Base-by-base conservation (phyloP, 192 early-diverging fungal genomes). In the Jimgerdemannia flammicorona region DNA sequence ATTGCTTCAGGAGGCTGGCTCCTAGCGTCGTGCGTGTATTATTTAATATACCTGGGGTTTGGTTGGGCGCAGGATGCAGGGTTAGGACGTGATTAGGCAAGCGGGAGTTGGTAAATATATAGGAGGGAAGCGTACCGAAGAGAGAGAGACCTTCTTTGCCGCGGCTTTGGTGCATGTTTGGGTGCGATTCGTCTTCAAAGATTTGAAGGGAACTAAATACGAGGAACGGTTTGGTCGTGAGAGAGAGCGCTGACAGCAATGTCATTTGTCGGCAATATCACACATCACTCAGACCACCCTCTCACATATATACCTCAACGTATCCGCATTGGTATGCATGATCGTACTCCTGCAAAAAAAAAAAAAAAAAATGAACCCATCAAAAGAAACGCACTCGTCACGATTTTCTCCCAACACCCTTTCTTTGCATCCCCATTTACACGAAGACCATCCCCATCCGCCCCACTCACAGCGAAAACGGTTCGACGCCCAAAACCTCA, bases 171-270 rank as follows among this genome's bases (percentile, higher is more conserved):
- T 93, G 92, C 86, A 94, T 93, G 71, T 90, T 95, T n/a, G 95
- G 94, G 71, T 97, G 95, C 2, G 87, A 78, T 70, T 92, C 91
- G 39, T 88, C 79, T 59, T 90, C 85, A 74, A 97, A 95, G 14
- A 97, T 87, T 67, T 91, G 88, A 4, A 97, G 78, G 10, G 95
- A 95, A n/a, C 92, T 95, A 72, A 11, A 49, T 65, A 40, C n/a
- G 67, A 42, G 0, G 49, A 14, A 17, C 4, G 20, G n/a, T 8
- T 19, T 64, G 41, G 40, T 29, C 54, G 29, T 29, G 29, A 29
- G 29, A 29, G 29, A 29, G 29, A 29, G 29, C 1, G 29, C 29
- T 29, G 29, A 29, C 29, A 29, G 29, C 29, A 29, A 29, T 29
- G 29, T 29, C 29, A 18, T 42, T 40, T 29, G 29, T 29, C 29